phyloP scores from a whole-genome alignment of 176 grass and related monocot species.

The Calamus simplicifolius region DNA sequence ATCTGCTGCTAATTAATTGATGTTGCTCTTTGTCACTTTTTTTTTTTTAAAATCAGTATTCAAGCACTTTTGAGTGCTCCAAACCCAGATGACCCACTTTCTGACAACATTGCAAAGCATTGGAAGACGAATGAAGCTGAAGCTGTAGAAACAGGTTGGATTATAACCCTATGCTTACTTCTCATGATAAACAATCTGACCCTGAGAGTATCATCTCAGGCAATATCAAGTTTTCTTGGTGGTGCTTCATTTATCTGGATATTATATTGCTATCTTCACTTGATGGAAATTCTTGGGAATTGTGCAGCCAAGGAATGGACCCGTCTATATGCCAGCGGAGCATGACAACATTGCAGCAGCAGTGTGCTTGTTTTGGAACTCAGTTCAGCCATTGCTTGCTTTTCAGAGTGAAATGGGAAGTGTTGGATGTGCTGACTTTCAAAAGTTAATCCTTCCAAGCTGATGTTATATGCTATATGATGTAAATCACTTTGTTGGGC shows the following conservation, averaged over 20 bases:
- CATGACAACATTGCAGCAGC: not conserved
- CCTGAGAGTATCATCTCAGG: no score
- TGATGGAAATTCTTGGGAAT: not conserved
- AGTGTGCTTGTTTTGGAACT: not conserved
- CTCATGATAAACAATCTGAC: no score
- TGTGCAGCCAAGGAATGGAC: constrained; percentile 14
- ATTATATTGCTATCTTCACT: not conserved
- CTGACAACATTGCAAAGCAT: constrained; percentile 14
- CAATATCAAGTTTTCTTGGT: no score
- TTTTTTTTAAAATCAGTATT: constrained; percentile 3
- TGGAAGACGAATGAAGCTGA: constrained; percentile 14
- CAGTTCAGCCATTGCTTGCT: not conserved
- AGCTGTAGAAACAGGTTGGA: constrained; percentile 16
- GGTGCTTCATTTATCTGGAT: no score
- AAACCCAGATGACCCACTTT: constrained; percentile 13
- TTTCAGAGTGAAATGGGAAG: not conserved
- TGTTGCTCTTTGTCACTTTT: not conserved
- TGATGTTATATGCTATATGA: no score
- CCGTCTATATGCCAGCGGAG: constrained; percentile 4
- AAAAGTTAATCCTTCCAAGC: no score
- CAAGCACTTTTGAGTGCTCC: constrained; percentile 11
- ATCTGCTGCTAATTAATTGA: no score
- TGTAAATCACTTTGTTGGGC: no score
- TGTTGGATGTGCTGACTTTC: not conserved
- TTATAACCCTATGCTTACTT: no score